Percentiles rank a stretch among this genome's conserved stretches.
phyloP scores from a whole-genome alignment of 129 eudicot species.

The Flaveria trinervia region DNA sequence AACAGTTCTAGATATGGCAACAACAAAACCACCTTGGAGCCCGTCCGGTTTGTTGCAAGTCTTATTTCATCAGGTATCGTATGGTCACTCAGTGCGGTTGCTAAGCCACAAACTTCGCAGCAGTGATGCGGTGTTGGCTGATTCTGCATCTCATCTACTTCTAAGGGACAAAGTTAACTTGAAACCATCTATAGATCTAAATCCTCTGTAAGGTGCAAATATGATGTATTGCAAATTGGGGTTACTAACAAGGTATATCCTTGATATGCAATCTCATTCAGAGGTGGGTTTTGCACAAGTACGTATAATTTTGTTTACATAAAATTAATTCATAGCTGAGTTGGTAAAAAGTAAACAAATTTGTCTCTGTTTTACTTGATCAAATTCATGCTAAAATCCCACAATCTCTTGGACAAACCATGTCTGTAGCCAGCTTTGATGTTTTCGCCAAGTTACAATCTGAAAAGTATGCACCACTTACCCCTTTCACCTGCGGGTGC shows the following conservation, averaged over 20 bases:
- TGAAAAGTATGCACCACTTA: constrained; percentile 54
- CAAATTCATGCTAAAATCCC: constrained; percentile 63
- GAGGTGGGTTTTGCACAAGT: constrained; percentile 28
- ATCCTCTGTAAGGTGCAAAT: constrained; percentile 35
- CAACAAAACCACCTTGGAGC: constrained; percentile 98
- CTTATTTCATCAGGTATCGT: no score
- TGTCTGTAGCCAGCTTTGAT: constrained; percentile 38
- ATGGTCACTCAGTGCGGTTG: constrained; percentile 20
- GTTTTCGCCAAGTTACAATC: constrained; percentile 56
- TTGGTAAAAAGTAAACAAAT: not conserved
- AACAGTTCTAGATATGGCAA: constrained; percentile 96
- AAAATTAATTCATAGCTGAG: not conserved
- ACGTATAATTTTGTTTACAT: not conserved
- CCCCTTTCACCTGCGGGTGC: constrained; percentile 56
- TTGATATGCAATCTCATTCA: constrained; percentile 9
- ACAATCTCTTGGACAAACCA: constrained; percentile 49
- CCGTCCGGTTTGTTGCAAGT: constrained; percentile 31
- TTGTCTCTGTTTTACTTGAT: constrained; percentile 25
- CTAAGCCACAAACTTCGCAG: constrained; percentile 35
- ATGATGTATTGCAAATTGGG: constrained; percentile 25
- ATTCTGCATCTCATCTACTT: constrained; percentile 75
- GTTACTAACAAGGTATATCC: constrained; percentile 17
- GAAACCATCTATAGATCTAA: constrained; percentile 55
- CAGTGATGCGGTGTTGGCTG: constrained; percentile 62
- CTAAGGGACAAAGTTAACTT: constrained; percentile 58